Conservation (phyloP, 1,284 basidiomycete species). For the Ceratobasidium theobromae region DNA sequence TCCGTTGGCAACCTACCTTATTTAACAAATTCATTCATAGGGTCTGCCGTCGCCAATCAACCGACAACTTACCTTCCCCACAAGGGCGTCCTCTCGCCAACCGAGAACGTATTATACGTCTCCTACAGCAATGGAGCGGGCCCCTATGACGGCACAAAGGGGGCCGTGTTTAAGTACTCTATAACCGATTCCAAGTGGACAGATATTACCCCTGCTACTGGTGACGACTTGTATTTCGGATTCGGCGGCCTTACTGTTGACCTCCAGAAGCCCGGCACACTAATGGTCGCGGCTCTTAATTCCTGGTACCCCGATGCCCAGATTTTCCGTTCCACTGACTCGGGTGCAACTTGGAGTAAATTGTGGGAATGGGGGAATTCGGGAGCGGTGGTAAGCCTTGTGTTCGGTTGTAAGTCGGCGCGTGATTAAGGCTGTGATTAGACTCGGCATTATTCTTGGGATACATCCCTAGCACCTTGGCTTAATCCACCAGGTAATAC, state of each 20-base stretch:
- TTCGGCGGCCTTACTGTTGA: conserved; percentile 64
- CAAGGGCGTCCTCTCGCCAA: conserved; percentile 61
- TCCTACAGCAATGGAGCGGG: conserved; percentile 55
- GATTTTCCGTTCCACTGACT: conserved; percentile 60
- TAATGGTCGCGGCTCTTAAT: conserved; percentile 68
- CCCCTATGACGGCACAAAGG: conserved; percentile 52
- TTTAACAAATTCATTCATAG: conserved; percentile 41
- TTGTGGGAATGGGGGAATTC: conserved; percentile 56
- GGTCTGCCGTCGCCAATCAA: conserved; percentile 59
- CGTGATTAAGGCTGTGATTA: neutral
- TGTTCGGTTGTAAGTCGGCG: neutral
- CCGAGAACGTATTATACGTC: conserved; percentile 59
- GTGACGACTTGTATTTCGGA: conserved; percentile 51
- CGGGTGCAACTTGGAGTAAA: conserved; percentile 57
- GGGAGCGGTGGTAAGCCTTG: neutral
- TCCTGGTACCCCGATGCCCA: conserved; percentile 67
- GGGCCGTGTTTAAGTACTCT: conserved; percentile 52
- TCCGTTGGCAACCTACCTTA: neutral
- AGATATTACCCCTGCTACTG: conserved; percentile 54
- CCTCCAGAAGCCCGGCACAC: conserved; percentile 57
- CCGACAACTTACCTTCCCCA: conserved; percentile 59
- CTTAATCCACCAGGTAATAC: conserved; percentile 28
- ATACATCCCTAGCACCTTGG: conserved; percentile 45
- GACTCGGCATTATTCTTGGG: conserved; percentile 57
- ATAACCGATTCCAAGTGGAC: conserved; percentile 52